These are phyloP conservation scores for Meyerozyma athensensis DNA, from an alignment of 1,139 yeast genomes.

Conservation along the genomic window DNA sequence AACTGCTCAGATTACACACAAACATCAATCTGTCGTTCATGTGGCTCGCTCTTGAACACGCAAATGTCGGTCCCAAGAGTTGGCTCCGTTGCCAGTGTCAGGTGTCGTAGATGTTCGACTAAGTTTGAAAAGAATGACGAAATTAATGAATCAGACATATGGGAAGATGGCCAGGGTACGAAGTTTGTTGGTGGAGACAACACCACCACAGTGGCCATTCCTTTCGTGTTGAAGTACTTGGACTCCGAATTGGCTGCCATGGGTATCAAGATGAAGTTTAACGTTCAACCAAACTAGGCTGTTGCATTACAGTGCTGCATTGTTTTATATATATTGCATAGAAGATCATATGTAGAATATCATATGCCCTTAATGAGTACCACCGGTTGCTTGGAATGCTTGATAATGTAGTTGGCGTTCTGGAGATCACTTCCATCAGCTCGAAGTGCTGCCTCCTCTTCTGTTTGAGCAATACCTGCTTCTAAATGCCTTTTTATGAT, in stretches of 20 bases:
- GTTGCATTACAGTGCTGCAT: not conserved
- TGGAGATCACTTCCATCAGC: conserved; percentile 15
- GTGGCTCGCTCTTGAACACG: conserved; percentile 89
- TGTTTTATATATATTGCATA: conserved; percentile 2
- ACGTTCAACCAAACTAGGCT: conserved; percentile 56
- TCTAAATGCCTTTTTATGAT: conserved; percentile 14
- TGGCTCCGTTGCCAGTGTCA: conserved; percentile 70
- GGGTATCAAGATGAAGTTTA: conserved; percentile 93
- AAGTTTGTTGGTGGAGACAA: conserved; percentile 88
- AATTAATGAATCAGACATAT: conserved; percentile 70
- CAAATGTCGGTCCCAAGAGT: conserved; percentile 89
- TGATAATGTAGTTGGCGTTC: conserved; percentile 14
- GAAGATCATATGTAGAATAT: too few species aligned
- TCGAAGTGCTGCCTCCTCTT: conserved; percentile 13
- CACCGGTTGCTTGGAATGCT: conserved; percentile 4
- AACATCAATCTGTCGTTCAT: conserved; percentile 80
- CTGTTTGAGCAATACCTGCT: conserved; percentile 11
- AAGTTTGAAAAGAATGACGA: conserved; percentile 48
- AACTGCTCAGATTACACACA: conserved; percentile 96
- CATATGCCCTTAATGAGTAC: not conserved
- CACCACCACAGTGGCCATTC: conserved; percentile 92
- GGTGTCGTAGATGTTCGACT: conserved; percentile 90
- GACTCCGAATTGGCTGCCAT: conserved; percentile 96
- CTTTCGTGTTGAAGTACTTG: conserved; percentile 90
- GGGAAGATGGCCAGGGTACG: conserved; percentile 98